Conservation (phyloP, 129 eudicot species). For the Oenanthe sinensis region DNA sequence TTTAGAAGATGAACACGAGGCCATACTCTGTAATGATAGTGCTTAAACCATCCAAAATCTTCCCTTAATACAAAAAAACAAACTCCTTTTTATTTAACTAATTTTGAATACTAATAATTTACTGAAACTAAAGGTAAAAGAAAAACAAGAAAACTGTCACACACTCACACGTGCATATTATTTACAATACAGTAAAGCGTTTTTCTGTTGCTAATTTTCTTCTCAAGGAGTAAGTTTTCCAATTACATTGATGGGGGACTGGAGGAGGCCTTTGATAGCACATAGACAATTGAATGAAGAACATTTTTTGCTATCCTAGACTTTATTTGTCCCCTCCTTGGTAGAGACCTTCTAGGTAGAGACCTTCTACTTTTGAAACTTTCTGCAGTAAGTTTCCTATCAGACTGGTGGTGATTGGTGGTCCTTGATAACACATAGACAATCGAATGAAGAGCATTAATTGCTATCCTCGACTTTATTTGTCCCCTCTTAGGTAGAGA, state of each 20-base stretch:
- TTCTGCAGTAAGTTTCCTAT: not conserved
- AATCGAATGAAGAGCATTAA: constrained; percentile 44
- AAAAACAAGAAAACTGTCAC: not conserved
- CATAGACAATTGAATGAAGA: constrained; percentile 2
- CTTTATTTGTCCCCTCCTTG: constrained; percentile 2
- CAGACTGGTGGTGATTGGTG: constrained; percentile 12
- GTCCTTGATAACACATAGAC: constrained; percentile 27
- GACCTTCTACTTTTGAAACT: not conserved
- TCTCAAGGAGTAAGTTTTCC: no score
- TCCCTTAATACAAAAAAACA: not conserved
- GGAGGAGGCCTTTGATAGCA: not conserved
- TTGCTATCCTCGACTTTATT: constrained; percentile 47
- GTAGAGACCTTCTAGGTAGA: no score
- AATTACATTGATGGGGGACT: not conserved
- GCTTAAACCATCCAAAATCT: not conserved
- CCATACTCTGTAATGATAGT: not conserved
- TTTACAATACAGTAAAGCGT: not conserved
- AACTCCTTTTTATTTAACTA: not conserved
- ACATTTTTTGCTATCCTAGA: not conserved
- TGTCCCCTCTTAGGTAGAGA: constrained; percentile 54
- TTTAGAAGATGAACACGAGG: no score
- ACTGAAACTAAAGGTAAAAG: not conserved
- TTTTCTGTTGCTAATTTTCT: not conserved
- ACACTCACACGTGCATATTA: not conserved
- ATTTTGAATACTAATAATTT: not conserved